Conservation (phyloP, 2,329 filamentous ascomycete species). For the Cytospora mali region DNA sequence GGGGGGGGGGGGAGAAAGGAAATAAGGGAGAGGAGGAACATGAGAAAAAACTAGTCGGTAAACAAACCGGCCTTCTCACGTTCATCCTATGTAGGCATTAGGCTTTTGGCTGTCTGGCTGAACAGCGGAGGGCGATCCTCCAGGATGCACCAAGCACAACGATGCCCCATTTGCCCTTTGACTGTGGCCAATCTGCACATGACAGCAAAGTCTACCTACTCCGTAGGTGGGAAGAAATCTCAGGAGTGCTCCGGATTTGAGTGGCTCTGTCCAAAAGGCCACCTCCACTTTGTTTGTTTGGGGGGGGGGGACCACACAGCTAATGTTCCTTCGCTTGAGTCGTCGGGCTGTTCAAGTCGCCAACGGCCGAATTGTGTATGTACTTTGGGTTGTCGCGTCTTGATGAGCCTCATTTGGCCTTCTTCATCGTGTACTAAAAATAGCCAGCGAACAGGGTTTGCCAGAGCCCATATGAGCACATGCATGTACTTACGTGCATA, state of each 20-base stretch:
- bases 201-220: slow-evolving; percentile 22
- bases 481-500: no score
- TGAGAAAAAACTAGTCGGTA: no score
- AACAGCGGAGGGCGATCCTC: slow-evolving; percentile 5
- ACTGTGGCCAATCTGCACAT: slow-evolving; percentile 12
- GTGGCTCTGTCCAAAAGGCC: slow-evolving; percentile 2
- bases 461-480: background rate
- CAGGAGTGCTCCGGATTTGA: background rate
- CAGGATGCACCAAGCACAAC: slow-evolving; percentile 5
- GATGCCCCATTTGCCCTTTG: background rate
- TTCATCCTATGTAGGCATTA: background rate
- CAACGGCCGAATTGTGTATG: slow-evolving; percentile 1
- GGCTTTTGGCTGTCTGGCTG: background rate
- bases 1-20: background rate
- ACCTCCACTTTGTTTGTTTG: background rate
- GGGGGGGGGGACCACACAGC: background rate
- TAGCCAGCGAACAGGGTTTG: background rate
- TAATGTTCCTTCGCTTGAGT: background rate
- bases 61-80: no score
- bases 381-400: slow-evolving; percentile 11
- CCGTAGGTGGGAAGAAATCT: background rate
- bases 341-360: background rate
- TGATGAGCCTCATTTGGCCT: slow-evolving; percentile 17
- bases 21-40: background rate
- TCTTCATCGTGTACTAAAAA: background rate